These are phyloP conservation scores for Trichosporon asahii DNA, from an alignment of 1,284 basidiomycete genomes.

Conservation along the genomic window DNA sequence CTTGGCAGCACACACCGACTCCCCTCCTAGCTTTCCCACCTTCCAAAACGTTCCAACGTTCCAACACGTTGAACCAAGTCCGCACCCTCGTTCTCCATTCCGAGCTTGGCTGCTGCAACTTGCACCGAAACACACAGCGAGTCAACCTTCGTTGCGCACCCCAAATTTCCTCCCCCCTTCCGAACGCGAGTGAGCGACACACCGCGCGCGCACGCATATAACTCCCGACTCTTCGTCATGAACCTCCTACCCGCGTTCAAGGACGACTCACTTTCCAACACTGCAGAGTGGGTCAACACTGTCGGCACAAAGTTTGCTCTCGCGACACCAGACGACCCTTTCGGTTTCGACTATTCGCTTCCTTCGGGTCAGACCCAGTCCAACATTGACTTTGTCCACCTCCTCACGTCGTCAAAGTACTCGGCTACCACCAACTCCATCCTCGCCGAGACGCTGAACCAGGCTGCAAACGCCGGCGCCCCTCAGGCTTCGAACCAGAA, in stretches of 20 bases:
- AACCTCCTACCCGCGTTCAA: constrained; percentile 18
- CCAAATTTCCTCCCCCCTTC: neutral
- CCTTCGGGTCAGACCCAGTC: neutral
- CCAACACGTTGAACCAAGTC: neutral
- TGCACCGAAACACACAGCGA: neutral
- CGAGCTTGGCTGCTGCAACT: neutral
- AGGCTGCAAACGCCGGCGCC: neutral
- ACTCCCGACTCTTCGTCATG: neutral
- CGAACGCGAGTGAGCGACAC: neutral
- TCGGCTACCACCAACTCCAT: neutral
- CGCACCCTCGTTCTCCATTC: neutral
- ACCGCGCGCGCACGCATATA: neutral
- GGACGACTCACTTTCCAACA: constrained; percentile 13
- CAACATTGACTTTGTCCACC: constrained; percentile 9
- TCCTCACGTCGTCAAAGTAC: constrained; percentile 5
- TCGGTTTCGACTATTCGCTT: constrained; percentile 9
- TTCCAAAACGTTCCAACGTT: neutral
- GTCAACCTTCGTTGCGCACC: neutral
- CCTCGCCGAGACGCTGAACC: neutral
- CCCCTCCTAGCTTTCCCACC: neutral
- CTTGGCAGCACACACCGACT: neutral
- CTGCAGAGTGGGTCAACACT: constrained; percentile 16
- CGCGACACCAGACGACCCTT: constrained; percentile 4
- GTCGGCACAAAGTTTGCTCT: constrained; percentile 17
- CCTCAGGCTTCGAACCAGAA: neutral